Base-by-base conservation (phyloP, 148 eudicot species). In the Mesembryanthemum crystallinum region DNA sequence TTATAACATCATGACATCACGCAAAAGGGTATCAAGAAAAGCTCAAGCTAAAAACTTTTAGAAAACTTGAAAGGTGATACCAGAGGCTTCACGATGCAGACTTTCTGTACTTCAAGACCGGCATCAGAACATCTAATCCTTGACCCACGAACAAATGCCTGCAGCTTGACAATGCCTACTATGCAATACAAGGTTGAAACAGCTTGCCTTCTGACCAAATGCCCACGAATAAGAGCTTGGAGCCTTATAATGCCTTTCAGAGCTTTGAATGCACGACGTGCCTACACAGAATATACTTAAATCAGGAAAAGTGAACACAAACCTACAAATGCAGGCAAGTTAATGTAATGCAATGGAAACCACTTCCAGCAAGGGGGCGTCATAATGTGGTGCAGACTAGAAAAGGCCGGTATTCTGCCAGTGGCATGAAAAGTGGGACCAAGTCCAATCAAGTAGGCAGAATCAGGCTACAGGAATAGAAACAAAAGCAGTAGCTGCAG, bases 161-260 rank as follows among this genome's bases (percentile, higher is more conserved):
- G 86, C 21, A 87, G 78, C 85, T 85, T 87, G 73, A 87, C 86
- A 67, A 87, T 79, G 59, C 88, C 85, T 67, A 83, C 58, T 35
- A 81, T 77, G 67, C 86, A 81, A 62, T 78, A 63, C 52, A 87
- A 76, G 73, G 90, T 85, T 63, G 90, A 82, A 72, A 85, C 78
- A 69, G 88, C 90, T 79, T 87, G 88, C 81, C 90, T 74, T 69
- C 90, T 77, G 73, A 87, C 90, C 71, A 87, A 58, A 74, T 87
- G 88, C 64, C 90, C 90, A 77, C 90, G 90, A 77, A 87, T 81
- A 51, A 87, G 85, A 64, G 90, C 90, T 74, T 87, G 90, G 75
- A 87, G 81, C 85, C 88, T 83, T 81, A 87, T 87, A 52, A 87
- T 87, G 66, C 90, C 90, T 83, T 81, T 87, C 71, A 87, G 75